Conservation (phyloP, 768 basidiomycete genomes). For the Calvatia gigantea region DNA sequence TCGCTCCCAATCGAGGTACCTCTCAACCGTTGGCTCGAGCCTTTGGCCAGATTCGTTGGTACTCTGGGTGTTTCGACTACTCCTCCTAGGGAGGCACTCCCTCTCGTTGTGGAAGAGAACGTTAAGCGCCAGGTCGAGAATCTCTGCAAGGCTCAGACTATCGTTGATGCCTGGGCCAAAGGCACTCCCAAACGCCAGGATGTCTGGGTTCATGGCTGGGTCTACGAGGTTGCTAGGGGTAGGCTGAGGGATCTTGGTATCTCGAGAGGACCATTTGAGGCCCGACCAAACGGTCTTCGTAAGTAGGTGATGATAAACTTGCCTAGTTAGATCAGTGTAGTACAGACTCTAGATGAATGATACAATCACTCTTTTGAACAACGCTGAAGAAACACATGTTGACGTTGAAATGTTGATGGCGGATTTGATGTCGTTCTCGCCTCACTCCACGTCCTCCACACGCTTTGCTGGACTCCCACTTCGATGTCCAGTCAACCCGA, state of each 20-base stretch:
- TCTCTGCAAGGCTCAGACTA: conserved; percentile 41
- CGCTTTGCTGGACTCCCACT: background rate
- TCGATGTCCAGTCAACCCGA: conserved; percentile 17
- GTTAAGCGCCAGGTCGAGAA: conserved; percentile 54
- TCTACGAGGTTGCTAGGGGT: conserved; percentile 62
- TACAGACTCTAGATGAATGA: too few species aligned
- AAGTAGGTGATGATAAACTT: too few species aligned
- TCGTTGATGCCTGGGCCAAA: conserved; percentile 46
- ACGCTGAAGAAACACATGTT: background rate
- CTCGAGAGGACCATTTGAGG: conserved; percentile 37
- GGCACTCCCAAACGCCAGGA: conserved; percentile 38
- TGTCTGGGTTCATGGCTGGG: conserved; percentile 68
- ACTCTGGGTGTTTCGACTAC: conserved; percentile 40
- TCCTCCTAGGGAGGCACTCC: conserved; percentile 34
- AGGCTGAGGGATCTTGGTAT: conserved; percentile 54
- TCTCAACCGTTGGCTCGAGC: conserved; percentile 69
- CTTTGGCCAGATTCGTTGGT: conserved; percentile 53
- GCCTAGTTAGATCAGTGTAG: too few species aligned
- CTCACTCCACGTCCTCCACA: background rate
- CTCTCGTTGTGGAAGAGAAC: conserved; percentile 54
- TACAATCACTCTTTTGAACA: background rate
- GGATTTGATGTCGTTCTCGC: background rate
- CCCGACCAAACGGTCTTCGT: conserved; percentile 3
- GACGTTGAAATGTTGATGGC: background rate
- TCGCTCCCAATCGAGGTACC: conserved; percentile 37